phyloP scores from a whole-genome alignment of 2,329 filamentous ascomycete species.

The Colletotrichum plurivorum region DNA sequence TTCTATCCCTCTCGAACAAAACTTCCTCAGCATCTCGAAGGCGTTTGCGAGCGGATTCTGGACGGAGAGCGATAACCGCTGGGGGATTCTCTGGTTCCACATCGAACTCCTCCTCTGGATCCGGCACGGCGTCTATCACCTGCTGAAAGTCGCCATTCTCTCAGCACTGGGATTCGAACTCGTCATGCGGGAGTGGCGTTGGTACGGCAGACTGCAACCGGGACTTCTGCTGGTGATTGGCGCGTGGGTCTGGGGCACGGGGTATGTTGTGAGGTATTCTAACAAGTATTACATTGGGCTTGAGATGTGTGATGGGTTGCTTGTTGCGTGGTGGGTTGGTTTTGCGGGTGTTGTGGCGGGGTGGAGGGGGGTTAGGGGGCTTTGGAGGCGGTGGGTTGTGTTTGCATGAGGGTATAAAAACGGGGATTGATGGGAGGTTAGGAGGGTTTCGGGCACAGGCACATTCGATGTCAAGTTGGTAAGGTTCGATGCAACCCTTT shows the following conservation, averaged over 20 bases:
- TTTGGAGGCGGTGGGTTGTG: neutral
- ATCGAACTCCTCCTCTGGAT: conserved; percentile 10
- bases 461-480: too few species aligned
- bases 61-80: rapidly evolving
- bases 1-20: too few species aligned
- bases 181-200: neutral
- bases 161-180: neutral
- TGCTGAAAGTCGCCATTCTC: conserved; percentile 5
- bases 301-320: conserved; percentile 53
- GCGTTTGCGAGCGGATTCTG: neutral
- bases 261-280: conserved; percentile 50
- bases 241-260: conserved; percentile 40
- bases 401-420: neutral
- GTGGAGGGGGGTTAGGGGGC: neutral
- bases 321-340: conserved; percentile 45
- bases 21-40: too few species aligned
- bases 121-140: conserved; percentile 7
- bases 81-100: neutral
- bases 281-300: conserved; percentile 55
- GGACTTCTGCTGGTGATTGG: conserved; percentile 35
- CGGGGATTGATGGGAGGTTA: neutral
- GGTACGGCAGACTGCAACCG: neutral
- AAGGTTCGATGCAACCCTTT: too few species aligned
- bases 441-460: too few species aligned
- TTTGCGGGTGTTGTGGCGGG: conserved; percentile 23